phyloP scores from a whole-genome alignment of 768 basidiomycete genomes.

The Lactarius trivialis region DNA sequence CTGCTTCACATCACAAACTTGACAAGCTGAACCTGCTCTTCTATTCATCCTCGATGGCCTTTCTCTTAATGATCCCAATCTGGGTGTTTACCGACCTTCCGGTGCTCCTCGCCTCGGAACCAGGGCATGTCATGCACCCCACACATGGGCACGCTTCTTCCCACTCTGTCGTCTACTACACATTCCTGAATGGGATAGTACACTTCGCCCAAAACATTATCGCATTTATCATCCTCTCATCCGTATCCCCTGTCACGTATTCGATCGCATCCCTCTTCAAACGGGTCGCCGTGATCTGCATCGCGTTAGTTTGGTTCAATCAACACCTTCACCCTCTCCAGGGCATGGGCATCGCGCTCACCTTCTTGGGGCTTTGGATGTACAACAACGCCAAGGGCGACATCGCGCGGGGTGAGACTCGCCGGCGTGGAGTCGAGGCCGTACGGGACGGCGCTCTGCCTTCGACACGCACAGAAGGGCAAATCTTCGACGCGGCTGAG shows the following conservation, averaged over 20 bases:
- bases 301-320: constrained; percentile 95
- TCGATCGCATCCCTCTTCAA: constrained; percentile 98
- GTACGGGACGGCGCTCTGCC: constrained; percentile 64
- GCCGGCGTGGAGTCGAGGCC: constrained; percentile 71
- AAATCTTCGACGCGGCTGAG: constrained; percentile 40
- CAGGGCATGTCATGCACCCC: constrained; percentile 41
- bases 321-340: constrained; percentile 81
- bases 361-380: constrained; percentile 88
- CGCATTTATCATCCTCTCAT: constrained; percentile 92
- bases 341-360: constrained; percentile 83
- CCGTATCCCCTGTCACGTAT: constrained; percentile 96
- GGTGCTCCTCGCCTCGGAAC: constrained; percentile 46
- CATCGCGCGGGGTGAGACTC: constrained; percentile 89
- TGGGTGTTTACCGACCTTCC: constrained; percentile 89
- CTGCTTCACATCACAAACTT: constrained; percentile 58
- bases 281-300: constrained; percentile 95
- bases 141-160: constrained; percentile 40
- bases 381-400: constrained; percentile 93
- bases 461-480: constrained; percentile 51
- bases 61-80: constrained; percentile 91
- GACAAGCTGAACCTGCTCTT: constrained; percentile 96
- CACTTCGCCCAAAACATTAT: constrained; percentile 98
- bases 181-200: constrained; percentile 90
- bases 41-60: constrained; percentile 92
- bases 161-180: constrained; percentile 71